Base-by-base conservation (phyloP, 768 basidiomycete species). In the Phallus indusiatus region DNA sequence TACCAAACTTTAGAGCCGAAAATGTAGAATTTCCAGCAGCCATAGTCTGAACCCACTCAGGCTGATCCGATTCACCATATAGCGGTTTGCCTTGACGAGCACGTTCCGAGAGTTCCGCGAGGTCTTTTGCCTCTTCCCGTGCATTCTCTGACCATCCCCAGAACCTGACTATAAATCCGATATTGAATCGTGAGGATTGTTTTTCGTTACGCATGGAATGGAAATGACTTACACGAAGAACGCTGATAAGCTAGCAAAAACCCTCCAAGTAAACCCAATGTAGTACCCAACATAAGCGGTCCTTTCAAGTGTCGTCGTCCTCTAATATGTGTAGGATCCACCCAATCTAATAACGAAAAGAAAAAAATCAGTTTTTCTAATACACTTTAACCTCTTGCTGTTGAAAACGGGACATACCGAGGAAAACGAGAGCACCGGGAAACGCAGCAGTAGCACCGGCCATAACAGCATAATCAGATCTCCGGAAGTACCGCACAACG, bases 131-230 rank as follows among this genome's bases (percentile, higher is more conserved):
- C 64, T 88, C 81, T 71, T 98, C 95, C 16, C 81, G 78, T 63
- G 82, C 81, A 73, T 95, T 95, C 73, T 95, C 92, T 6, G 82
- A 74, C 92, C 91, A 94, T 54, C 92, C 92, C 90, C 90, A 94
- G 77, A 95, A 90, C n/a, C 92, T 91, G 68, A 82, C 90, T 92
- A 67, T n/a, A 21, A 3, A 48, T 34, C 34, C 7, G 16, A 14
- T 37, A 9, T 52, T 7, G 21, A 21, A 49, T 22, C 17, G 34
- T 11, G 20, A 11, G 34, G 42, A n/a, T 56, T 11, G n/a, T 17
- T 20, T 11, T 35, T 17, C n/a, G n/a, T n/a, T n/a, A n/a, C n/a
- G n/a, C n/a, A n/a, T 47, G 51, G 50, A 5, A 21, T 42, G 5
- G 21, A 48, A 10, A 50, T 35, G 47, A 77, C 90, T 71, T 68